Percentiles rank a stretch among this genome's conserved stretches.
Evolutionary conservation across 2,329 filamentous ascomycete species (phyloP).

Genomic region (Ophiosphaerella narmari): DNA sequence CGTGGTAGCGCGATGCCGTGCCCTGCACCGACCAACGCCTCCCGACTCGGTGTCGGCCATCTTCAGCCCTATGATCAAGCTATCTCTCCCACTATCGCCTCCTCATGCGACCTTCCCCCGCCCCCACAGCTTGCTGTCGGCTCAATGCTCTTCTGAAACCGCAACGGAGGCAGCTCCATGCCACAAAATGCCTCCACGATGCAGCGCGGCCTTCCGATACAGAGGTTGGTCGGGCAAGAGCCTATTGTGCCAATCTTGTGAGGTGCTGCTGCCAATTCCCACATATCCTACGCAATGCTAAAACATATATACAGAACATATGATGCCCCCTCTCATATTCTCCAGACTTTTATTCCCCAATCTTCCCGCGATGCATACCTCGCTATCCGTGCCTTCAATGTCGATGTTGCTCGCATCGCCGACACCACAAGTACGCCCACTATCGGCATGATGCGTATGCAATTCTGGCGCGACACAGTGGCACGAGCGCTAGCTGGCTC

Average conservation of each 20-base stretch:
- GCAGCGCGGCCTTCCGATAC: conserved; percentile 40
- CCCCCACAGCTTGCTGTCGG: conserved; percentile 22
- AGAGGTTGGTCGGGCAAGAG: conserved; percentile 59
- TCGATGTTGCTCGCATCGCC: conserved; percentile 87
- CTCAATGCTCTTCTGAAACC: conserved; percentile 12
- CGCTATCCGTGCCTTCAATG: conserved; percentile 87
- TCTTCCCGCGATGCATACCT: conserved; percentile 81
- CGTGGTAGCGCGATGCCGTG: conserved; percentile 23
- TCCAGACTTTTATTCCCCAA: conserved; percentile 81
- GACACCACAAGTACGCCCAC: conserved; percentile 87
- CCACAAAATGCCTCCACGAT: conserved; percentile 25
- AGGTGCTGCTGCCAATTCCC: conserved; percentile 45
- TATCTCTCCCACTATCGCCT: not conserved
- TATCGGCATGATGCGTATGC: conserved; percentile 85
- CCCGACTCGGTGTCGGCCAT: conserved; percentile 15
- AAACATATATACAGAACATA: conserved; percentile 64
- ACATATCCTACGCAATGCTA: conserved; percentile 31
- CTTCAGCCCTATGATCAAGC: conserved; percentile 1
- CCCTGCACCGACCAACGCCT: conserved; percentile 26
- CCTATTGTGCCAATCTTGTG: conserved; percentile 64
- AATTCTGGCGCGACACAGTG: conserved; percentile 92
- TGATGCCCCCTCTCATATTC: conserved; percentile 85
- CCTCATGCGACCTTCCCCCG: conserved; percentile 31
- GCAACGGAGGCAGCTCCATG: conserved; percentile 26
- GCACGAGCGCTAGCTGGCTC: conserved; percentile 74